A percentile compares a stretch with the other conserved stretches of the same genome.
phyloP scores from a whole-genome alignment of 176 grass and related monocot species.

The Avena insularis region DNA sequence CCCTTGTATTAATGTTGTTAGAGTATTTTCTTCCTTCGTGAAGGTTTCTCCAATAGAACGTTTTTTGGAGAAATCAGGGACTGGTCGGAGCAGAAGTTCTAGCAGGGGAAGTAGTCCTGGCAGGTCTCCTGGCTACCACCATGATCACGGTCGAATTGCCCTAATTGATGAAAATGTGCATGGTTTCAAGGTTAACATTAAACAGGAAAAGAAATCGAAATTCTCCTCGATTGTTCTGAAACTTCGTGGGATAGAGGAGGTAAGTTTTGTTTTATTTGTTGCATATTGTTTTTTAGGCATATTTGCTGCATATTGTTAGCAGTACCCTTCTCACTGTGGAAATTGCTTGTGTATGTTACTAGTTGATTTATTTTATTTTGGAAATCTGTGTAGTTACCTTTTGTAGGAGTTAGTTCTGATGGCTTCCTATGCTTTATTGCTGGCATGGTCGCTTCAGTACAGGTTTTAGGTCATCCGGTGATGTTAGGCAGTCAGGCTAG shows the following conservation, averaged over 20 bases:
- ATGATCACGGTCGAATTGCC: constrained; percentile 64
- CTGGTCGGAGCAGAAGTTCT: constrained; percentile 89
- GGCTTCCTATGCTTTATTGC: constrained; percentile 33
- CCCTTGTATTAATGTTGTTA: constrained; percentile 33
- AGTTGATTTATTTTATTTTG: constrained; percentile 14
- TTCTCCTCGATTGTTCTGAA: constrained; percentile 93
- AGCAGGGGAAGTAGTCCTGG: constrained; percentile 92
- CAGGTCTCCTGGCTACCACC: constrained; percentile 75
- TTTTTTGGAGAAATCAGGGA: constrained; percentile 92
- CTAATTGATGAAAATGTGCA: constrained; percentile 83
- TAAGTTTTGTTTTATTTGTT: constrained; percentile 31
- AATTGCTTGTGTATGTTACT: not conserved
- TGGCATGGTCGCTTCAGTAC: constrained; percentile 16
- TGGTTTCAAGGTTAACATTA: constrained; percentile 95
- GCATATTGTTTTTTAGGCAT: not conserved
- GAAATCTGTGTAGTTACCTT: not conserved
- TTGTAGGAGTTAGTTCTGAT: constrained; percentile 9
- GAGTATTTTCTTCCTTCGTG: constrained; percentile 40
- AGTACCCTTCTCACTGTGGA: not conserved
- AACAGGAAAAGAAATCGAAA: constrained; percentile 96
- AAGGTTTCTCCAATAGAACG: constrained; percentile 91
- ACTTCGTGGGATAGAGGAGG: constrained; percentile 97
- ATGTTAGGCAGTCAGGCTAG: constrained; percentile 24
- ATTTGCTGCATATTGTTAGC: not conserved
- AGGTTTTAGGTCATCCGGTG: constrained; percentile 18